phyloP scores from a whole-genome alignment of 352 stramenopile genomes.

The Phytophthora multivora region DNA sequence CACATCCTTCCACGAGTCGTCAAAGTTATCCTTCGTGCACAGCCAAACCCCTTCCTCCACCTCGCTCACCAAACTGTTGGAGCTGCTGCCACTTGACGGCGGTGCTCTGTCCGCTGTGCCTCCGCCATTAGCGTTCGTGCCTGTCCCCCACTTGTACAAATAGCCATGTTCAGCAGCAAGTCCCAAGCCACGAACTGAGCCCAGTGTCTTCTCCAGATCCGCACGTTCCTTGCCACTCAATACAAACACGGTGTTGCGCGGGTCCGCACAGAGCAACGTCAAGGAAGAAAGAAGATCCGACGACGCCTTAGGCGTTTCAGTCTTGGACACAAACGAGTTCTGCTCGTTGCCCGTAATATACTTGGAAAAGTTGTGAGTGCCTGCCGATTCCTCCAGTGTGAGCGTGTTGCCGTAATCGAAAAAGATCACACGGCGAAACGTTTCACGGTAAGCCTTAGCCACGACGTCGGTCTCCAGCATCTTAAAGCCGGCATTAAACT shows the following conservation, averaged over 20 bases:
- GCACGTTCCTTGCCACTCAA: conserved; percentile 96
- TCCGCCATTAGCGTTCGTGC: conserved; percentile 36
- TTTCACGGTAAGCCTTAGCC: conserved; percentile 87
- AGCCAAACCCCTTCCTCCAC: conserved; percentile 73
- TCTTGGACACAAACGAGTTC: conserved; percentile 36
- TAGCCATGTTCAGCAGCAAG: conserved; percentile 98
- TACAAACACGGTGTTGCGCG: conserved; percentile 98
- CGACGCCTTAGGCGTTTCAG: conserved; percentile 39
- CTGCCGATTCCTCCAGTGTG: conserved; percentile 84
- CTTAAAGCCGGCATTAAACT: conserved; percentile 96
- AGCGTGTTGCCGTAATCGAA: conserved; percentile 99
- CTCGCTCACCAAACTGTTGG: conserved; percentile 32
- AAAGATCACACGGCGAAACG: conserved; percentile 93
- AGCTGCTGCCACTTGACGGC: conserved; percentile 23
- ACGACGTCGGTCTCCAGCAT: conserved; percentile 93
- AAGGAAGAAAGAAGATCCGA: conserved; percentile 89
- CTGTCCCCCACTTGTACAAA: conserved; percentile 94
- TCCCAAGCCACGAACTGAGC: conserved; percentile 94
- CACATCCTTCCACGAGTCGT: conserved; percentile 97
- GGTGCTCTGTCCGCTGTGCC: conserved; percentile 36
- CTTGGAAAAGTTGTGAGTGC: conserved; percentile 79
- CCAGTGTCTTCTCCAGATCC: conserved; percentile 94
- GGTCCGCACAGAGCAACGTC: conserved; percentile 92
- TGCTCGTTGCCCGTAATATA: conserved; percentile 62
- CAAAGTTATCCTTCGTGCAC: conserved; percentile 90